Percentiles rank a stretch among this genome's conserved stretches.
Evolutionary conservation across 2,329 filamentous ascomycete species (phyloP).

Genomic region (Paramyrothecium sp.): DNA sequence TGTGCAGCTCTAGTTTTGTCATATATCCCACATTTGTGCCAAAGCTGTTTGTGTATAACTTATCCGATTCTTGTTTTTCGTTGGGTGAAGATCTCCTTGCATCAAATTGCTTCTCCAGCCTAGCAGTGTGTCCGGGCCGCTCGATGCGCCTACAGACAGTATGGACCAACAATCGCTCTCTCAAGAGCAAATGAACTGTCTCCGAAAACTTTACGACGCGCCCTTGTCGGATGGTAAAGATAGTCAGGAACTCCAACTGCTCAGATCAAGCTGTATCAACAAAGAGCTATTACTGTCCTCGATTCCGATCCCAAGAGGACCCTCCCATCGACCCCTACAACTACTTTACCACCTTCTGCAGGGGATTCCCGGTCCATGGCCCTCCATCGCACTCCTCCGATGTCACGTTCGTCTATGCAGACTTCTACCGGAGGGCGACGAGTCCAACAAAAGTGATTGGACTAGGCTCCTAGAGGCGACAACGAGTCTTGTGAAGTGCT

Average conservation of each 20-base stretch:
- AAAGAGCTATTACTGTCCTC: constrained; percentile 17
- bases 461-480: constrained; percentile 16
- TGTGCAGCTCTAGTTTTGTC: too few species aligned
- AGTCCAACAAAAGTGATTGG: constrained; percentile 17
- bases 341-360: constrained; percentile 20
- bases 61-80: not conserved
- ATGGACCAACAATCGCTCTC: not conserved
- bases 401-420: constrained; percentile 33
- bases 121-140: not conserved
- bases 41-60: not conserved
- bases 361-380: constrained; percentile 25
- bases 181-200: constrained; percentile 4
- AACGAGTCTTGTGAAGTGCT: constrained; percentile 20
- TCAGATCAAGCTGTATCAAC: constrained; percentile 9
- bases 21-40: not conserved
- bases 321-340: constrained; percentile 21
- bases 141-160: not conserved
- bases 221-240: constrained; percentile 13
- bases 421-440: constrained; percentile 31
- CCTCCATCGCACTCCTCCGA: constrained; percentile 24
- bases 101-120: not conserved
- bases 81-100: not conserved
- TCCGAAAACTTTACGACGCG: constrained; percentile 15
- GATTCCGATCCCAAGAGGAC: constrained; percentile 13
- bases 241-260: constrained; percentile 7